Base-by-base conservation (phyloP, 371 early-diverging fungal genomes). In the Mortierella sp. region DNA sequence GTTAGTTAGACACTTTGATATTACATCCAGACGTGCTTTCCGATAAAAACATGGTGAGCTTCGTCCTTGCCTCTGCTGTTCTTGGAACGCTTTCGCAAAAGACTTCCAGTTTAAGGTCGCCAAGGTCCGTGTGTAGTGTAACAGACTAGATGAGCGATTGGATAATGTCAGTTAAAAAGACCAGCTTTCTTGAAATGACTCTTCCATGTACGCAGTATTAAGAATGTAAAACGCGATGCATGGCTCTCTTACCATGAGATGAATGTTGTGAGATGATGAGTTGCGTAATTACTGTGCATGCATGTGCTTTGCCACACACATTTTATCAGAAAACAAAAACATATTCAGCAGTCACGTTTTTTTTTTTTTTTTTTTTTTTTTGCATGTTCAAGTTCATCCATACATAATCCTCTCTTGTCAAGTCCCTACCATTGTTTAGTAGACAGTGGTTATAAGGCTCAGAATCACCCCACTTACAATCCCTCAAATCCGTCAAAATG, bases 61-160 rank as follows among this genome's bases (percentile, higher is more conserved):
- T n/a, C 20, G 6, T 20, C 49, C 51, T 61, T 89, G 93, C 95
- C 87, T 97, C 96, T 18, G 94, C 91, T 5, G 97, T 88, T 59
- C 88, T 91, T 18, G 97, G 97, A 4, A 93, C 94, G 10, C 93
- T 90, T 76, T 93, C 93, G 74, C 93, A 94, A 79, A 93, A 92
- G 28, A 95, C 83, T 85, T 94, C 94, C 24, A 95, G 88, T 80
- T 97, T 97, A 43, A 98, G 83, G 86, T 97, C 97, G 12, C 98
- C 98, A 24, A 96, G 88, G 87, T 95, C 95, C 20, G 98, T 98
- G 73, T 92, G 95, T 65, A 93, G 81, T 63, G 95, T 95, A 24
- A 96, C 95, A 72, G 93, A 92, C 93, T 92, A 81, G 5, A 45
- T 43, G 22, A 24, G 24, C 35, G 35, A 64, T 32, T 18, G 37